Conservation (phyloP, 768 basidiomycete species). For the Piloderma croceum region DNA sequence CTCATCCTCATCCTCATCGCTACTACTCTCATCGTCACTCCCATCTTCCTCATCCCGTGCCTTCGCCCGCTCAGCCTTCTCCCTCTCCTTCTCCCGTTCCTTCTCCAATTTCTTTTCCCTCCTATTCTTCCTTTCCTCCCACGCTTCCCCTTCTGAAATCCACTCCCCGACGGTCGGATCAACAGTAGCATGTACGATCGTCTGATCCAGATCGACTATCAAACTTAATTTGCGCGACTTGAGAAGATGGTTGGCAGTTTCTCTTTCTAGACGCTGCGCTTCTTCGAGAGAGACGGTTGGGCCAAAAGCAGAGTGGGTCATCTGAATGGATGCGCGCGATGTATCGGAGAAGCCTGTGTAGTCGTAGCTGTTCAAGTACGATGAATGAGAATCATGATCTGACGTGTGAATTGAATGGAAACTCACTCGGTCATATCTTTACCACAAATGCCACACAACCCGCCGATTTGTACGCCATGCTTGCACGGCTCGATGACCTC, state of each 20-base stretch:
- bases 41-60: slow-evolving; percentile 21
- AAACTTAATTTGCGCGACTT: slow-evolving; percentile 77
- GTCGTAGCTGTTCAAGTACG: slow-evolving; percentile 51
- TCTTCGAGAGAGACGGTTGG: slow-evolving; percentile 91
- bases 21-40: slow-evolving; percentile 19
- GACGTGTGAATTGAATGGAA: slow-evolving; percentile 8
- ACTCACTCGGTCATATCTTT: slow-evolving; percentile 90
- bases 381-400: slow-evolving; percentile 9
- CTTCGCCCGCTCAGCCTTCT: slow-evolving; percentile 38
- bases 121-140: slow-evolving; percentile 58
- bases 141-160: slow-evolving; percentile 80
- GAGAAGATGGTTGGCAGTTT: slow-evolving; percentile 76
- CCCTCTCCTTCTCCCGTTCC: slow-evolving; percentile 6
- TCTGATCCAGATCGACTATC: slow-evolving; percentile 98
- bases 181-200: slow-evolving; percentile 96
- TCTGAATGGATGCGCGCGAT: slow-evolving; percentile 82
- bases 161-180: slow-evolving; percentile 98
- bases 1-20: slow-evolving; percentile 34
- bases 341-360: slow-evolving; percentile 87
- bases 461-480: slow-evolving; percentile 88
- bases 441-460: slow-evolving; percentile 90
- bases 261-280: slow-evolving; percentile 81
- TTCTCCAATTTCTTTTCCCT: slow-evolving; percentile 32
- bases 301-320: slow-evolving; percentile 89
- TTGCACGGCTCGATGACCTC: slow-evolving; percentile 88